Base-by-base conservation (phyloP, 2,329 filamentous ascomycete genomes). In the Neoarthrinium moseri region DNA sequence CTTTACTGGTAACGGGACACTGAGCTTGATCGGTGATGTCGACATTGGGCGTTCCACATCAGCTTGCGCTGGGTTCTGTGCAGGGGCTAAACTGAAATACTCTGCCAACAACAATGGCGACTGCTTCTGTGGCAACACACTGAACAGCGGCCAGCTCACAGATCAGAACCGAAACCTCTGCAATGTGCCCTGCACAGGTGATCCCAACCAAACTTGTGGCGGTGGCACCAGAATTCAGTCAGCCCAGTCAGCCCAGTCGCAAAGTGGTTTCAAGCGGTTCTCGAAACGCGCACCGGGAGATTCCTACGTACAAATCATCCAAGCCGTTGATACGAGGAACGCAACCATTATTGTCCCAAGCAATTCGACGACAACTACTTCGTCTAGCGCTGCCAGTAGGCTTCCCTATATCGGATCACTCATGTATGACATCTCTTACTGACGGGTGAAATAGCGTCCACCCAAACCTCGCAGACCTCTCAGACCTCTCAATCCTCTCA, bases 251-350 rank as follows among this genome's bases (percentile, higher is more conserved):
- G n/a, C n/a, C n/a, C n/a, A n/a, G n/a, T n/a, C n/a, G n/a, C n/a
- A n/a, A n/a, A n/a, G n/a, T n/a, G n/a, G n/a, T n/a, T n/a, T n/a
- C n/a, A n/a, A n/a, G n/a, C n/a, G n/a, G n/a, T n/a, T n/a, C n/a
- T n/a, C n/a, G n/a, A n/a, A n/a, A n/a, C n/a, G n/a, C n/a, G n/a
- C n/a, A n/a, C n/a, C 17, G 23, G 30, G 7, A n/a, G 17, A 33
- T n/a, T 30, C 45, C 2, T 46, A 40, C 49, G 17, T 51, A 30
- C 46, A 43, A 26, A 48, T 48, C 37, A 48, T 51, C 29, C n/a
- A 29, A 7, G 43, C 49, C 13, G 12, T 24, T 6, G 38, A 46
- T 15, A 38, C 32, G 6, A 22, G n/a, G 17, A 12, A 43, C 10
- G 43, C 36, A 21, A 43, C 46, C 32, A 23, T 48, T 26, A n/a